Conservation (phyloP, 2,329 filamentous ascomycete species). For the Alternaria burnsii region DNA sequence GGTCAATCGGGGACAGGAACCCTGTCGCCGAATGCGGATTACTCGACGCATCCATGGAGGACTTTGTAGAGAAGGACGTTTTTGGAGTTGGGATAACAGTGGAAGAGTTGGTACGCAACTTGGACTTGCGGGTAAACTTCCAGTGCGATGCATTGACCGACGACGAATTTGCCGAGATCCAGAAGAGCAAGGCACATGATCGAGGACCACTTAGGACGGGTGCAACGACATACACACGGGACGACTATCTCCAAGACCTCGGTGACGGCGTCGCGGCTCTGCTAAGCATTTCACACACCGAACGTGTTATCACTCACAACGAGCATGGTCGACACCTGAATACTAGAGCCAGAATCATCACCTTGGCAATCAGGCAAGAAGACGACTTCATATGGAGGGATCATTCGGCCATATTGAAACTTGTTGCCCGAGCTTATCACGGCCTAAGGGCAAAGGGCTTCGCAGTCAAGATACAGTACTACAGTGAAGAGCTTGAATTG, state of each 20-base stretch:
- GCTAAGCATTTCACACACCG: not conserved
- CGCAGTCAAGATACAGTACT: conserved; percentile 11
- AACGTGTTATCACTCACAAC: conserved; percentile 7
- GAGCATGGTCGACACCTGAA: not conserved
- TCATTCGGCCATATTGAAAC: not conserved
- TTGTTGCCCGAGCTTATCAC: conserved; percentile 10
- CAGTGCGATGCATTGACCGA: conserved; percentile 8
- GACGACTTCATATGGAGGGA: not conserved
- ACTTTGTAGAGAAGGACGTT: conserved; percentile 13
- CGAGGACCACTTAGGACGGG: not conserved
- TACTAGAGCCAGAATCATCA: conserved; percentile 1
- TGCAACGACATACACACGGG: not conserved
- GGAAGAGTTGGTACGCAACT: conserved; percentile 10
- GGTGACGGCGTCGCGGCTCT: conserved; percentile 1
- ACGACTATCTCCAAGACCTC: not conserved
- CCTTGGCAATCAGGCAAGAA: conserved; percentile 12
- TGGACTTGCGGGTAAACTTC: conserved; percentile 15
- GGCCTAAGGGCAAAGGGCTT: conserved; percentile 12
- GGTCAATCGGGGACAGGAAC: not conserved
- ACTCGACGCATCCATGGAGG: conserved; percentile 5
- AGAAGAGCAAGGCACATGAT: not conserved
- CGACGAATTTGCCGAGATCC: not conserved
- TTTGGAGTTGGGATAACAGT: conserved; percentile 14
- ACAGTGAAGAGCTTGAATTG: conserved; percentile 8
- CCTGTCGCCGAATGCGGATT: conserved; percentile 7